Base-by-base conservation (phyloP, 441 rosid species). In the Croton laevigatus region DNA sequence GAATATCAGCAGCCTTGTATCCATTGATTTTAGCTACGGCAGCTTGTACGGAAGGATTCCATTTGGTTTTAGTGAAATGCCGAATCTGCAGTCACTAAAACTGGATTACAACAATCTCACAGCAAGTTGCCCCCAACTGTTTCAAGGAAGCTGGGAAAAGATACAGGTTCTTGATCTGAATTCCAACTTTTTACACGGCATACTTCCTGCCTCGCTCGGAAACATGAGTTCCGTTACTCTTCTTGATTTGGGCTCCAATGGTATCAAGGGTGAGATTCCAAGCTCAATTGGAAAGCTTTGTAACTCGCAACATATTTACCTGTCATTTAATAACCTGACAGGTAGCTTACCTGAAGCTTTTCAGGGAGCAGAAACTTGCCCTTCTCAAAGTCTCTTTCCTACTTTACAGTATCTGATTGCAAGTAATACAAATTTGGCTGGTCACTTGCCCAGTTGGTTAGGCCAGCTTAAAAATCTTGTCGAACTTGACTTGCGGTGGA, bases 271-370 rank as follows among this genome's bases (percentile, higher is more conserved):
- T 36, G 75, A 63, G 51, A 74, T 84, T 74, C 90, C 88, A 13
- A 59, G 73, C 67, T 80, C 86, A n/a, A 75, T 79, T 16, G 79
- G 84, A 11, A 77, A 49, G 54, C 85, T 86, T 59, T 80, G 90
- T 71, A 77, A 76, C 22, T 52, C 55, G 20, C 40, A 55, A 66
- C 37, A 62, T 52, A 60, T 84, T n/a, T 76, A 79, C 63, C 44
- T 84, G 11, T 73, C 82, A 8, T 58, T 65, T 40, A 86, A 86
- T 61, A 82, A 84, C 73, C 44, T 55, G 71, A 54, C 13, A 0
- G 59, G 59, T 19, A 54, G 59, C 22, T 54, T 54, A 5, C 59
- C 59, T 19, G 34, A 54, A 54, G 11, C 10, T 17, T 13, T 54
- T 22, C 13, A 12, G 9, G 32, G 32, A 19, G 19, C 57, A 52